Base-by-base conservation (phyloP, 2,329 filamentous ascomycete species). In the Fusarium piperis region DNA sequence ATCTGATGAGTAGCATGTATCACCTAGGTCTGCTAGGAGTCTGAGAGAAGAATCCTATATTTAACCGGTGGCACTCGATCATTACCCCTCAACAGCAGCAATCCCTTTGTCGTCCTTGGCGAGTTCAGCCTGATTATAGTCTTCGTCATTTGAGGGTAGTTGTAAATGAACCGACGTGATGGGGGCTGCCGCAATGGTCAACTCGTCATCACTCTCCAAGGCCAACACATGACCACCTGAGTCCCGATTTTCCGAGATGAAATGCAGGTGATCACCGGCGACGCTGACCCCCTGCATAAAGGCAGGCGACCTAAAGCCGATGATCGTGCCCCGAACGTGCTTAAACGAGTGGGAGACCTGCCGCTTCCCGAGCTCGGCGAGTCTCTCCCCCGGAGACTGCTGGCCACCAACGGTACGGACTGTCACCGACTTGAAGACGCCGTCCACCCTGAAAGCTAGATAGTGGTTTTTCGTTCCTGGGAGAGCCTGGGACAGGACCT, bases 261-360 rank as follows among this genome's bases (percentile, higher is more conserved):
- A 73, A 11, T 73, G 71, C 0, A 73, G 18, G 12, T 73, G 71
- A 11, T 68, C 70, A 0, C 71, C 70, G 2, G 70, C 70, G 11
- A 73, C 71, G 1, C 70, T 73, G 26, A 73, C 52, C 0, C 70
- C 70, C 28, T 71, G 67, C 64, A 71, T 71, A 6, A 63, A 73
- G 2, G 36, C 23, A 0, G 71, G 71, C 1, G 70, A 73, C 1
- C 67, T 44, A 8, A 73, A 73, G 0, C 71, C 71, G 2, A 73
- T 51, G 0, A 73, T 39, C 0, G 60, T 73, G 2, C 70, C 71
- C 4, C 15, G 10, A 2, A 65, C 53, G 0, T 63, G 1, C 3
- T 52, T 26, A 3, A 73, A 68, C 0, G 32, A 38, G 30, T 71
- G 70, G 5, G 67, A 65, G 2, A 55, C 64, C 9, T 73, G 70